Base-by-base conservation (phyloP, 192 early-diverging fungal genomes). In the Backusella luteola region DNA sequence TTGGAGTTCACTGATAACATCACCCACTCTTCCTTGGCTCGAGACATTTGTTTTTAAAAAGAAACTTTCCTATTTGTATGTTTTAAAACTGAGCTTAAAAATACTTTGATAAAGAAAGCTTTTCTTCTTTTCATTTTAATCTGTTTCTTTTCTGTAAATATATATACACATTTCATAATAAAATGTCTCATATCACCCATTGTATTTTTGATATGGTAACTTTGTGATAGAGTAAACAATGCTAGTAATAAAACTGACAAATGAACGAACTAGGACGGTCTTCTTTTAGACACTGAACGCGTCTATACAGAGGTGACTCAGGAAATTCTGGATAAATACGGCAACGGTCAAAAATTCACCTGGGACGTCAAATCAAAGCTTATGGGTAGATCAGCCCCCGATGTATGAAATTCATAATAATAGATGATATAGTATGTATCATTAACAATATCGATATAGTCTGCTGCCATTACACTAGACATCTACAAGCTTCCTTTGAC, bases 261-360 rank as follows among this genome's bases (percentile, higher is more conserved):
- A 67, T 3, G 11, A 67, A 69, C 1, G 34, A 8, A 29, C 29
- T 39, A 84, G 82, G 93, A 94, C 69, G 93, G 93, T 41, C 86
- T 93, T 34, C 87, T 94, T 44, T 85, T 93, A 26, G 94, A 96
- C 79, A 97, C 96, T 9, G 96, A 98, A 85, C 85, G 87, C 21
- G 90, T 98, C 71, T 98, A 98, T 82, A 92, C 94, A 6, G 85
- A 93, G 79, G 95, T 96, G 21, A 94, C 95, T 12, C 88, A 91
- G n/a, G 87, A 90, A 66, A 92, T 99, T 71, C 83, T 97, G 39
- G 88, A 82, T 66, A 92, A 93, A 68, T 94, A 90, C 73, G 93
- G 76, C 8, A 53, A 76, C 15, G 82, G 94, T 38, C 89, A 89
- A 75, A 83, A 69, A 11, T 93, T 91, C 71, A 84, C 86, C 12